Base-by-base conservation (phyloP, 1,284 basidiomycete genomes). In the Clitocybe nebularis region DNA sequence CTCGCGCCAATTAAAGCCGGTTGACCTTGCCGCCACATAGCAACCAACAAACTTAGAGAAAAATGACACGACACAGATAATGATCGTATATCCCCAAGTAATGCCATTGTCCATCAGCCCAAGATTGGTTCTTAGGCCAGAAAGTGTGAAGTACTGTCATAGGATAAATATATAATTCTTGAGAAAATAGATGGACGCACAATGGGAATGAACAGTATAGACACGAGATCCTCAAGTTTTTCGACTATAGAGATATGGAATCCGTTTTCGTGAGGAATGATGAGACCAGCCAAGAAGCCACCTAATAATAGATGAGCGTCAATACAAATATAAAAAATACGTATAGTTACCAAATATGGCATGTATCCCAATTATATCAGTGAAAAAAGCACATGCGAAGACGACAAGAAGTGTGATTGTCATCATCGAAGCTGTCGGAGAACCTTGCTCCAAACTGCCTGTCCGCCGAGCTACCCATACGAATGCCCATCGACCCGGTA, bases 231-330 rank as follows among this genome's bases (percentile, higher is more conserved):
- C 63, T 94, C 91, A 16, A 93, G 67, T 63, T 81, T 84, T 55
- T 85, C 82, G 0, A 81, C 77, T 5, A 93, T 62, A 0, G 81
- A 74, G 36, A 92, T 89, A 3, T 80, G 87, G 58, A 83, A 93
- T 3, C 89, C 90, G 42, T 88, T 87, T 39, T 93, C 84, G 52
- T 92, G 86, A 5, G 93, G 93, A 35, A 96, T 81, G 56, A 94
- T 83, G 9, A 96, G 70, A 32, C 93, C 93, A 14, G 89, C 87
- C 41, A 96, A 58, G 71, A 96, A 96, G 1, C 84, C 89, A 45
- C 88, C 84, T 82, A 43, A 23, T 9, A 24, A n/a, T 39, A 34
- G 25, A 26, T 39, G 9, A 45, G 13, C 28, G 14, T 36, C 39
- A 68, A 58, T 43, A 69, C 61, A 6, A 68, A 63, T 44, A 56